A percentile compares a stretch with the other conserved stretches of the same genome.
Evolutionary conservation across 1,139 yeast genomes (phyloP).

Genomic region (Yamadazyma spencermartinsiae): DNA sequence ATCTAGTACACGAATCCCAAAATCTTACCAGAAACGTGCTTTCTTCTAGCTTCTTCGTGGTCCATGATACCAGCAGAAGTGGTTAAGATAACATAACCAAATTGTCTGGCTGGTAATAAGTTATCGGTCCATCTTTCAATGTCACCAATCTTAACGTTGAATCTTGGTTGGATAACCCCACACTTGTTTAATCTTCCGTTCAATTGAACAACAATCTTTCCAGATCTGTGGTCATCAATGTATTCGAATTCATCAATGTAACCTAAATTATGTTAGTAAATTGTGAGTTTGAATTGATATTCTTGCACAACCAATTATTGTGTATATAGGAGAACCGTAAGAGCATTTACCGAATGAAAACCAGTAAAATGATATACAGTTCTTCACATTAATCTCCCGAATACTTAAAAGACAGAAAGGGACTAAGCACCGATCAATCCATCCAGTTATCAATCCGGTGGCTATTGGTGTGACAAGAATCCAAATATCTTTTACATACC

Average conservation of each 20-base stretch:
- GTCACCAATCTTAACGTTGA: conserved; percentile 90
- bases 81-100: conserved; percentile 94
- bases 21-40: conserved; percentile 98
- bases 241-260: conserved; percentile 99
- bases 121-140: conserved; percentile 98
- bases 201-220: conserved; percentile 93
- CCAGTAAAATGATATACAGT: conserved; percentile 28
- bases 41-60: conserved; percentile 99
- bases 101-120: conserved; percentile 98
- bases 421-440: conserved; percentile 86
- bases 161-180: conserved; percentile 98
- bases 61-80: conserved; percentile 99
- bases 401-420: conserved; percentile 97
- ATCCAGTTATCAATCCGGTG: conserved; percentile 97
- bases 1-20: conserved; percentile 90
- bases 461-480: neutral
- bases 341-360: neutral
- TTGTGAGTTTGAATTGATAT: neutral
- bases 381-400: conserved; percentile 76
- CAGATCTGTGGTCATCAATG: conserved; percentile 99
- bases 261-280: conserved; percentile 17
- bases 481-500: conserved; percentile 38
- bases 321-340: conserved; percentile 56
- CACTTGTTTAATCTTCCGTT: conserved; percentile 98
- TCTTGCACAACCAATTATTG: neutral